Evolutionary conservation across 1,284 basidiomycete genomes (phyloP).

Genomic region (Rhodotorula glutinis): DNA sequence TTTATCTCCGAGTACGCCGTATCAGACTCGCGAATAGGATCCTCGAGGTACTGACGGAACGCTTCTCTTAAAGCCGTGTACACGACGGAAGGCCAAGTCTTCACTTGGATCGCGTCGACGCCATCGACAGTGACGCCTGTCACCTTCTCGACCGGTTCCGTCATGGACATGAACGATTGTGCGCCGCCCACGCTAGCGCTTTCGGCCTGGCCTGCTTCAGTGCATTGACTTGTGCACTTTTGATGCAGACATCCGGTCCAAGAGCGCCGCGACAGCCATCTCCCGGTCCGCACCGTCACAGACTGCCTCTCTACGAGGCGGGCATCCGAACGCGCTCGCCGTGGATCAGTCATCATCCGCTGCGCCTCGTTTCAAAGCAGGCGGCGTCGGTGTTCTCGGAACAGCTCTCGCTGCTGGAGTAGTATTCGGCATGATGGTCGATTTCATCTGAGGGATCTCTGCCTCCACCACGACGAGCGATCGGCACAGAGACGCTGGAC

Average conservation of each 20-base stretch:
- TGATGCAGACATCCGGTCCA: neutral
- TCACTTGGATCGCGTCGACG: neutral
- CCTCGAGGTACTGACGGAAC: neutral
- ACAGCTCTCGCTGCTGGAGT: neutral
- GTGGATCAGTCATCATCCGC: neutral
- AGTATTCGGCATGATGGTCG: no score
- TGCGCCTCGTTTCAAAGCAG: neutral
- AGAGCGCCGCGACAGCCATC: neutral
- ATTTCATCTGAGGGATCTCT: no score
- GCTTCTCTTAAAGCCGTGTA: neutral
- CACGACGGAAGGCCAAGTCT: neutral
- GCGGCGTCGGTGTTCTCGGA: neutral
- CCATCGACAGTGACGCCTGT: neutral
- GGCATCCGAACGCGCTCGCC: neutral
- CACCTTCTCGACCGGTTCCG: neutral
- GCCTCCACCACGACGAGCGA: no score
- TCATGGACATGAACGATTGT: constrained; percentile 2
- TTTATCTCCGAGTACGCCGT: no score
- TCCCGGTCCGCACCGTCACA: neutral
- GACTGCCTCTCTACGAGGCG: neutral
- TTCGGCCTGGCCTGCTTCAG: no score
- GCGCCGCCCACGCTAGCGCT: neutral
- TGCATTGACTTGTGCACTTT: no score
- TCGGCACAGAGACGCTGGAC: no score
- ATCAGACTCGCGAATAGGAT: no score